Evolutionary conservation across 2,329 filamentous ascomycete species (phyloP).

Genomic region (Epichloe scottii): DNA sequence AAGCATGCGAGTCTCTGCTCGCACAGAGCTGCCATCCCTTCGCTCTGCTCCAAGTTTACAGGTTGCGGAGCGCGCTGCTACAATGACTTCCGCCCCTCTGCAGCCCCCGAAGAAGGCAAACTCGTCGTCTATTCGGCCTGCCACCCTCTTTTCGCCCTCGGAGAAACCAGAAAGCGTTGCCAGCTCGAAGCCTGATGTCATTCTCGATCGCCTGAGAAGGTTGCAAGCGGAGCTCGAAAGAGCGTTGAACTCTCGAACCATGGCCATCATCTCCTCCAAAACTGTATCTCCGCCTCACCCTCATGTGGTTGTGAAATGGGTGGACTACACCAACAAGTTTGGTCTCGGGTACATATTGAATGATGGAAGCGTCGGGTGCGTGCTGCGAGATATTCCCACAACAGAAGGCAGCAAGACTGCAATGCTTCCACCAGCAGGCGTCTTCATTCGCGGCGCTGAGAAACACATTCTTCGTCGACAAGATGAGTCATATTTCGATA

Average conservation of each 20-base stretch:
- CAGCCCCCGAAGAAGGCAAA: constrained; percentile 16
- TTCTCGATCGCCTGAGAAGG: constrained; percentile 41
- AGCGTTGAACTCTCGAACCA: constrained; percentile 49
- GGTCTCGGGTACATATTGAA: constrained; percentile 75
- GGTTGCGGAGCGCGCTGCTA: constrained; percentile 19
- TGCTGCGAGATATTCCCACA: constrained; percentile 43
- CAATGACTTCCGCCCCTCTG: constrained; percentile 13
- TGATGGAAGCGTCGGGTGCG: constrained; percentile 67
- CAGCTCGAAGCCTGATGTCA: constrained; percentile 43
- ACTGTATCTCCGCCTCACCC: constrained; percentile 42
- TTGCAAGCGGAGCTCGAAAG: constrained; percentile 50
- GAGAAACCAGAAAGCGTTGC: constrained; percentile 39
- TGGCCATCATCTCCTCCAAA: constrained; percentile 46
- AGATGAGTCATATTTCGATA: constrained; percentile 41
- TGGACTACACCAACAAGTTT: constrained; percentile 81
- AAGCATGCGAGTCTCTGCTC: constrained; percentile 16
- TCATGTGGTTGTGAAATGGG: constrained; percentile 65
- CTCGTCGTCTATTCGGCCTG: constrained; percentile 21
- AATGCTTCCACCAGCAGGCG: constrained; percentile 54
- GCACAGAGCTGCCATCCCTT: constrained; percentile 15
- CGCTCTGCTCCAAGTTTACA: constrained; percentile 16
- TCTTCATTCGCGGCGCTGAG: constrained; percentile 60
- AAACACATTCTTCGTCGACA: constrained; percentile 52
- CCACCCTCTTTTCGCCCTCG: constrained; percentile 42
- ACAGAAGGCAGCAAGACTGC: constrained; percentile 36